Conservation (phyloP, 768 basidiomycete genomes). For the Boletus rex-veris region DNA sequence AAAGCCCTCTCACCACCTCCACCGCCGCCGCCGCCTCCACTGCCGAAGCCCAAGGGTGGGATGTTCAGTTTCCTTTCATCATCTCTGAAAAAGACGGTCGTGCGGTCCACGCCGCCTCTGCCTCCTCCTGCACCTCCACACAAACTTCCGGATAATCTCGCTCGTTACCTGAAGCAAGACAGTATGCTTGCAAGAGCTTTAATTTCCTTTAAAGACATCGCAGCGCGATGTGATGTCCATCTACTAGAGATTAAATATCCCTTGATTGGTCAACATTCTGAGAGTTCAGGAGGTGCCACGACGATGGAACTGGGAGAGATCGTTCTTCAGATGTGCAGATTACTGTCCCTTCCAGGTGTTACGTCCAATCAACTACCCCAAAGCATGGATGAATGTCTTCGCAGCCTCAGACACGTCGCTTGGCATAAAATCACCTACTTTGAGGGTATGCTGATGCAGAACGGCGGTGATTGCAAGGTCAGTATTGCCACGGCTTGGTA, state of each 20-base stretch:
- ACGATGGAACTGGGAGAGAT: slow-evolving; percentile 83
- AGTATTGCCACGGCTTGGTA: slow-evolving; percentile 27
- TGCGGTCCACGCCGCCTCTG: slow-evolving; percentile 36
- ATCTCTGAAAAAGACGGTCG: slow-evolving; percentile 65
- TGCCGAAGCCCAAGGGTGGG: slow-evolving; percentile 55
- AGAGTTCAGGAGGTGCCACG: slow-evolving; percentile 48
- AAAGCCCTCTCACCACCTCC: slow-evolving; percentile 57
- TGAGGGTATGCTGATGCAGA: slow-evolving; percentile 89
- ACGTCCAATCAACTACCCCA: slow-evolving; percentile 77
- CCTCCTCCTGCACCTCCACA: slow-evolving; percentile 37
- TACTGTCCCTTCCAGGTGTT: slow-evolving; percentile 86
- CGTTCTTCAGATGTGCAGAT: slow-evolving; percentile 83
- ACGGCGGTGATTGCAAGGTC: slow-evolving; percentile 89
- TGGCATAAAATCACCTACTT: slow-evolving; percentile 96
- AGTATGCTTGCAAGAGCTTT: slow-evolving; percentile 87
- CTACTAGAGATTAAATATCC: slow-evolving; percentile 82
- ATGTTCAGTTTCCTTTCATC: slow-evolving; percentile 75
- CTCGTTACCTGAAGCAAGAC: slow-evolving; percentile 77
- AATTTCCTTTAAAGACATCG: slow-evolving; percentile 86
- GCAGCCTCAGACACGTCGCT: slow-evolving; percentile 82
- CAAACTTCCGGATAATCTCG: slow-evolving; percentile 68
- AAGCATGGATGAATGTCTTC: slow-evolving; percentile 87
- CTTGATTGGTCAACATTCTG: slow-evolving; percentile 70
- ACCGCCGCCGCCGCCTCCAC: slow-evolving; percentile 42
- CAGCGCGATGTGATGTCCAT: slow-evolving; percentile 75